Evolutionary conservation across 2,329 filamentous ascomycete species (phyloP), one percentile per base, ranked within the genome.

Genomic region (Chaetomium sp.): DNA sequence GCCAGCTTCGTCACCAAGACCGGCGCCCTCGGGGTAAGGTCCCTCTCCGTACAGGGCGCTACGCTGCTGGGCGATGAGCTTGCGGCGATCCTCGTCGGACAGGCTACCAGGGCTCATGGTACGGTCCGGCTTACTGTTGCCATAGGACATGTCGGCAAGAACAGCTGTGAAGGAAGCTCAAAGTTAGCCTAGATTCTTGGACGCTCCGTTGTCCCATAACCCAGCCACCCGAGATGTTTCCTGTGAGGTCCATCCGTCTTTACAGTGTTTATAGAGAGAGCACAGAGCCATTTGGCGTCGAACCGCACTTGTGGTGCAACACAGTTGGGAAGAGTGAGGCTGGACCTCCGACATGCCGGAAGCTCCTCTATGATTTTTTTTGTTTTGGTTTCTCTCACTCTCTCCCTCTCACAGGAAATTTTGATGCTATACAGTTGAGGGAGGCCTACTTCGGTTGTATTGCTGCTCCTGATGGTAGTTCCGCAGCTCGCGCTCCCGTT

Each of bases 401-500:
- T 27, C 19, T 27, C 19, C 19, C 65, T 62, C 69, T 67, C 68
- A 68, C 68, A 69, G 67, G 71, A 70, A 67, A 61, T 57, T 27
- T 74, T 74, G 77, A 71, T 78, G 81, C 82, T 85, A 87, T 83
- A 81, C 80, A 83, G 82, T 79, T 81, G 81, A 82, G 82, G 84
- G 82, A 74, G 85, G 85, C 88, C 85, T 89, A 97, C 94, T 96
- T 89, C 92, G 87, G 81, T 97, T 95, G 78, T 95, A 97, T 85
- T 99, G 94, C 84, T 99, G 94, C 84, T 99, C 94, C 78, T 96
- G 95, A 78, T 99, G 94, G 78, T 97, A 96, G 77, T 97, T 99
- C 76, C 94, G 90, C 74, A 99, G 86, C 79, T 99, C 94, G 76
- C 92, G 89, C 81, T 99, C 94, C 76, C 94, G 89, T 78, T 97